Evolutionary conservation across 1,139 yeast genomes (phyloP), one percentile per base, ranked within the genome.

Genomic region (Nakaseomyces bracarensis): DNA sequence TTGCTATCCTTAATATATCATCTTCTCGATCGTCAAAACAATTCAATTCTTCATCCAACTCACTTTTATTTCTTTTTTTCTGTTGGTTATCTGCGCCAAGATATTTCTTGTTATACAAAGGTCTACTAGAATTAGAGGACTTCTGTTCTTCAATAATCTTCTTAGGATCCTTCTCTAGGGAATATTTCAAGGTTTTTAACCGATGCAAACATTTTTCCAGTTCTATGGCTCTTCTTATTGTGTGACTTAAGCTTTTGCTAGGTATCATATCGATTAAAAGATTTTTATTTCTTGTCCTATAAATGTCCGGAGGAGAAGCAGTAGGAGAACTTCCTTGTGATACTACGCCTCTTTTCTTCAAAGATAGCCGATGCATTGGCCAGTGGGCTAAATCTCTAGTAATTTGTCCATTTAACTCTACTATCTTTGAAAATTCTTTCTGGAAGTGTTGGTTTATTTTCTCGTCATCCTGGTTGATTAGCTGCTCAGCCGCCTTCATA

Each of bases 401-500:
- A 2, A 30, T 11, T 22, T 30, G 21, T 5, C 34, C 22, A 19
- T 30, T 30, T 8, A 30, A 18, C n/a, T 16, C 34, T 13, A 30
- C 7, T 30, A 30, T 30, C 13, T 11, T 16, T 9, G 11, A 10
- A n/a, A 30, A 30, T 9, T 16, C 18, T 10, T 19, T 30, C 13
- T 30, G 34, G 14, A 30, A 30, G 4, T 30, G n/a, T 11, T 18
- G n/a, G 14, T 30, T 30, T 5, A 30, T 13, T 18, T 19, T 30
- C 10, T 30, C 14, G 18, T 30, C 18, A 22, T 30, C 34, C 22
- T 30, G 21, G 7, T 19, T 22, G 14, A 16, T 16, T 19, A 30
- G 34, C 22, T 30, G 22, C 18, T 27, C 18, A 27, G 30, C 30
- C 18, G 30, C 30, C 10, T 27, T 27, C 30, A 27, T 27, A 6